Evolutionary conservation across 2,329 filamentous ascomycete species (phyloP).

Genomic region (Aureobasidium sp.): DNA sequence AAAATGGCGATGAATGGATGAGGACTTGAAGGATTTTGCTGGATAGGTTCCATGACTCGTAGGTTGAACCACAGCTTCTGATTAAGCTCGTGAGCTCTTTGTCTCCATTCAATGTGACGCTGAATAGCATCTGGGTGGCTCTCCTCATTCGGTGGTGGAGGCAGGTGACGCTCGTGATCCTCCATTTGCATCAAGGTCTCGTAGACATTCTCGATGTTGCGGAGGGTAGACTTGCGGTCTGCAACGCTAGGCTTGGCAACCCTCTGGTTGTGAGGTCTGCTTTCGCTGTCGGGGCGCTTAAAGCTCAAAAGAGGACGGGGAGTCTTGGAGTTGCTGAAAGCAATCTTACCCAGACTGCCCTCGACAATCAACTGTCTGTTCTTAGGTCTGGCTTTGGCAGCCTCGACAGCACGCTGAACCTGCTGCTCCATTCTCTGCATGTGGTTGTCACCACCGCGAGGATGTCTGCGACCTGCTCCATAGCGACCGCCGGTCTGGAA

Average conservation of each 20-base stretch:
- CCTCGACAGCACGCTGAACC: conserved; percentile 92
- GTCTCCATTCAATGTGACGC: conserved; percentile 70
- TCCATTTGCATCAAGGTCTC: conserved; percentile 85
- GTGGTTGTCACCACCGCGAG: conserved; percentile 85
- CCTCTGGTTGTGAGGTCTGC: conserved; percentile 43
- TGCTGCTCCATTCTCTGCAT: conserved; percentile 99
- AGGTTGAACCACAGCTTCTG: conserved; percentile 74
- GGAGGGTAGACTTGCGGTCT: conserved; percentile 74
- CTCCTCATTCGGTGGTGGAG: conserved; percentile 54
- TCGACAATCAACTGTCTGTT: conserved; percentile 96
- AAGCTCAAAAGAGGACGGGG: conserved; percentile 92
- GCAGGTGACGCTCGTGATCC: conserved; percentile 78
- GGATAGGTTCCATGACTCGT: conserved; percentile 89
- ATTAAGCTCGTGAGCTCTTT: conserved; percentile 62
- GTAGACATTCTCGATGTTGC: conserved; percentile 85
- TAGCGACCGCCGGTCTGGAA: conserved; percentile 87
- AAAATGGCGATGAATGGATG: conserved; percentile 97
- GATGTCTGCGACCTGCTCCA: conserved; percentile 60
- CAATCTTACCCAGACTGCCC: conserved; percentile 93
- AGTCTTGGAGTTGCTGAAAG: conserved; percentile 97
- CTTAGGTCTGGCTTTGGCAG: conserved; percentile 94
- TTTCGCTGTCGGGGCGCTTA: conserved; percentile 68
- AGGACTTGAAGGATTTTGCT: conserved; percentile 47
- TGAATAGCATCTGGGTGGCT: conserved; percentile 61
- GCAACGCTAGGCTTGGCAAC: conserved; percentile 43